Base-by-base conservation (phyloP, 768 basidiomycete species). In the Naganishia onofrii region DNA sequence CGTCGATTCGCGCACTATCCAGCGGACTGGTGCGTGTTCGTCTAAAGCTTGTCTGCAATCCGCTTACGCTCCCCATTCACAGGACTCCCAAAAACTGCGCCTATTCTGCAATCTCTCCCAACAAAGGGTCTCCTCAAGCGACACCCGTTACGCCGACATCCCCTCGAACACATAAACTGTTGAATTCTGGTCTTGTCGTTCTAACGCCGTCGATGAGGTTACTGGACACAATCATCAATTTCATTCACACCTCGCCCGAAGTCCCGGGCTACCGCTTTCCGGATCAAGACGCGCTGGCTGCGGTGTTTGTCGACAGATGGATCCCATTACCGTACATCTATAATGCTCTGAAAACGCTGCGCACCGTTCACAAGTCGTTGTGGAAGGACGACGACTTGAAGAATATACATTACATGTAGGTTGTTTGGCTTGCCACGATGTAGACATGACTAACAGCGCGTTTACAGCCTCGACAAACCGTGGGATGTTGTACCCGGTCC, bases 21-120 rank as follows among this genome's bases (percentile, higher is more conserved):
- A 9, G 75, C 81, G 3, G 93, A 96, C 78, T 99, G 95, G 96
- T 85, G 83, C 74, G 17, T 28, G 44, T 7, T 51, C 29, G 19
- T 26, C 19, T 57, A 23, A 12, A 26, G 8, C 1, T 56, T 31
- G 66, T 42, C 15, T 21, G 6, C 29, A 19, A 17, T 21, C 32
- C 38, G 32, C 67, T 56, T 4, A 51, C 67, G 12, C 21, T 31
- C 17, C 21, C 28, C 55, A 4, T 57, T 32, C 67, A 55, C 74
- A 97, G 95, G 95, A 84, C 87, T 46, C 93, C 95, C n/a, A 87
- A 83, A 70, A 97, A 98, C 76, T 99, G 95, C 80, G 87, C 90
- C 26, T 88, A 92, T 79, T 88, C 89, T 6, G 80, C 84, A 15
- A 31, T 71, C 72, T 74, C 26, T 82, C 84, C 67, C 84, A 86